Evolutionary conservation across 1,284 basidiomycete species (phyloP).

Genomic region (Mycosarcoma mackinlayi): DNA sequence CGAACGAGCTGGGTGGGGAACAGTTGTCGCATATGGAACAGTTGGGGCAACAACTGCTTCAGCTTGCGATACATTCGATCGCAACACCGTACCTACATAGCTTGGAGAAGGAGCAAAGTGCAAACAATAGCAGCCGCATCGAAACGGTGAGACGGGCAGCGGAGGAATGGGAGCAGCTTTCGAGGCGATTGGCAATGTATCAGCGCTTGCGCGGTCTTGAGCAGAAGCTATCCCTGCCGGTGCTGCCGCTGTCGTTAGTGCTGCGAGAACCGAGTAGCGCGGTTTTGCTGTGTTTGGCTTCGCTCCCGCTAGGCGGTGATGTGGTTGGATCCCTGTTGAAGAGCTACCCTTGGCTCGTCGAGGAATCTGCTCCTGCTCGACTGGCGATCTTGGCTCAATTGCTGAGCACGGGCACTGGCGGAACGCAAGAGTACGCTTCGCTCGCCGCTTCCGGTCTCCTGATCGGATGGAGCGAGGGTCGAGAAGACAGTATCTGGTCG

Average conservation of each 20-base stretch:
- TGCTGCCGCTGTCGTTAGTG: slow-evolving; percentile 17
- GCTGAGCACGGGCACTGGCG: neutral
- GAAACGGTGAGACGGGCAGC: neutral
- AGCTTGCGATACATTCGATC: slow-evolving; percentile 29
- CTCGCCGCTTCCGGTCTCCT: slow-evolving; percentile 21
- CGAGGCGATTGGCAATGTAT: slow-evolving; percentile 9
- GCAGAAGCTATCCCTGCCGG: slow-evolving; percentile 10
- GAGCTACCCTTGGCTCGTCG: slow-evolving; percentile 10
- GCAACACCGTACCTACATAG: slow-evolving; percentile 9
- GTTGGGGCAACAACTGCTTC: slow-evolving; percentile 34
- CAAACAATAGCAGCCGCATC: neutral
- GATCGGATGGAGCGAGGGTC: slow-evolving; percentile 22
- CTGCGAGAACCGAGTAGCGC: slow-evolving; percentile 9
- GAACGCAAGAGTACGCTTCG: neutral
- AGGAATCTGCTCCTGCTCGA: slow-evolving; percentile 8
- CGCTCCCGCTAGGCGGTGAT: slow-evolving; percentile 11
- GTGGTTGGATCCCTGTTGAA: slow-evolving; percentile 18
- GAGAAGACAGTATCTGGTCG: slow-evolving; percentile 18
- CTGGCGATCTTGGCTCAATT: slow-evolving; percentile 17
- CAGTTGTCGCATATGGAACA: slow-evolving; percentile 11
- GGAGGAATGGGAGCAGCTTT: slow-evolving; percentile 8
- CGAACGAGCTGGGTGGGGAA: neutral
- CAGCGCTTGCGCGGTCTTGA: slow-evolving; percentile 4
- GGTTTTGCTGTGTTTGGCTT: slow-evolving; percentile 27
- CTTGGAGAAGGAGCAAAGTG: slow-evolving; percentile 1